Conservation (phyloP, 1,284 basidiomycete species). For the Jaminaea rosea region DNA sequence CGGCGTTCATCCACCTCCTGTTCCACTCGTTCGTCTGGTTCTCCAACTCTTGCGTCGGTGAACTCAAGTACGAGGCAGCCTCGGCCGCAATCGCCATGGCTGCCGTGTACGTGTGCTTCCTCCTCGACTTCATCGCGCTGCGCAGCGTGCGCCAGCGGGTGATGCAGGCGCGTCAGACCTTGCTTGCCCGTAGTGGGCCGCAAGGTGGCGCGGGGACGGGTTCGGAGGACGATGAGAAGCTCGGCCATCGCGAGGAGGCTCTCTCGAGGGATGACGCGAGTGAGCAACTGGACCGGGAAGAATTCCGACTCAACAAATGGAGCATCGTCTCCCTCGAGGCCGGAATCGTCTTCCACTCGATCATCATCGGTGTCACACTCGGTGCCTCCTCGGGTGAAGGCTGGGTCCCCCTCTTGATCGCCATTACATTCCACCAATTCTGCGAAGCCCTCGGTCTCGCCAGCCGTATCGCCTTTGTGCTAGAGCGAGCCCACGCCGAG, state of each 20-base stretch:
- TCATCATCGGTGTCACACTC: conserved; percentile 45
- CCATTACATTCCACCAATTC: conserved; percentile 43
- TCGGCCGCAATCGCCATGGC: conserved; percentile 47
- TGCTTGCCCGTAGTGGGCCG: no score
- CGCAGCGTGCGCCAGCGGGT: background rate
- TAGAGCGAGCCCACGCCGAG: no score
- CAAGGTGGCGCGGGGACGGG: no score
- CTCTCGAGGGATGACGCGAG: background rate
- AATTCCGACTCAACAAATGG: conserved; percentile 15
- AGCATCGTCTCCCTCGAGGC: conserved; percentile 48
- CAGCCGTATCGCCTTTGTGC: conserved; percentile 35
- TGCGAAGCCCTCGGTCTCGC: conserved; percentile 18
- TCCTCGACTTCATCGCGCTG: conserved; percentile 43
- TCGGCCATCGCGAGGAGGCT: no score
- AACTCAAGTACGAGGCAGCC: conserved; percentile 49
- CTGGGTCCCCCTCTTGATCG: conserved; percentile 37
- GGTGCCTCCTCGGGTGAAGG: conserved; percentile 26
- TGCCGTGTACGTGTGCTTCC: conserved; percentile 31
- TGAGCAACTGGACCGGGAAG: background rate
- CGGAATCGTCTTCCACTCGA: conserved; percentile 50
- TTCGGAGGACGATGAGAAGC: no score
- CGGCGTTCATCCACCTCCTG: conserved; percentile 51
- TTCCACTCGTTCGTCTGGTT: conserved; percentile 48
- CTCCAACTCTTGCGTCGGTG: conserved; percentile 49
- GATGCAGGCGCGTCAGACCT: no score